These are phyloP conservation scores for Melampsora larici-populina DNA, from an alignment of 1,284 basidiomycete species.

Conservation along the genomic window DNA sequence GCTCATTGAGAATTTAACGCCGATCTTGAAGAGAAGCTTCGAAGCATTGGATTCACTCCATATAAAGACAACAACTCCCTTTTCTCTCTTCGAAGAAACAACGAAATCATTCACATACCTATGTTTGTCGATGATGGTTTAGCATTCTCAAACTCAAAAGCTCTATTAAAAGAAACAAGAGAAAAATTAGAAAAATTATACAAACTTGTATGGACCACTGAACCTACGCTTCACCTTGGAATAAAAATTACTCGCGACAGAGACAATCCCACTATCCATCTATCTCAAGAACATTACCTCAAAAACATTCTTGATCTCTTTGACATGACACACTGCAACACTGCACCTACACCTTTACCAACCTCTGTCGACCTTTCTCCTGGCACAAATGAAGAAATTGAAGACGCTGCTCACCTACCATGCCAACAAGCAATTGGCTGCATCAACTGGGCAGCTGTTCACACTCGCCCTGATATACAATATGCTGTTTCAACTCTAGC, in stretches of 20 bases:
- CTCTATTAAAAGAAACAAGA: background rate
- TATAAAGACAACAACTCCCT: too few species aligned
- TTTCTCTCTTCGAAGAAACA: too few species aligned
- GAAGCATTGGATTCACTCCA: too few species aligned
- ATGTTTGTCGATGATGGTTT: constrained; percentile 11
- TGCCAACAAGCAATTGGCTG: background rate
- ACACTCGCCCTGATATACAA: too few species aligned
- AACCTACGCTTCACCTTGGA: constrained; percentile 1
- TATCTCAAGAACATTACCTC: constrained; percentile 11
- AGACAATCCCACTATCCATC: background rate
- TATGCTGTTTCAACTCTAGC: too few species aligned
- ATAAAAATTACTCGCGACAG: background rate
- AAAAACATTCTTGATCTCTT: background rate
- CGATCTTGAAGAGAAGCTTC: too few species aligned
- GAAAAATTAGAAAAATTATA: too few species aligned
- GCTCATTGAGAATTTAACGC: too few species aligned
- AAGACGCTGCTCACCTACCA: background rate
- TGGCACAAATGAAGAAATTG: background rate
- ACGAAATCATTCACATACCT: too few species aligned
- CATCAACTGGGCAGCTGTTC: background rate
- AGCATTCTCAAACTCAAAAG: constrained; percentile 1
- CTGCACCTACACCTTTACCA: background rate
- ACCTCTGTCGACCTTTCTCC: background rate
- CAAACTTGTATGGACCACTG: background rate
- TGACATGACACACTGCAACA: constrained; percentile 1